Base-by-base conservation (phyloP, 108 stramenopile species). In the Nitzschia sp. region DNA sequence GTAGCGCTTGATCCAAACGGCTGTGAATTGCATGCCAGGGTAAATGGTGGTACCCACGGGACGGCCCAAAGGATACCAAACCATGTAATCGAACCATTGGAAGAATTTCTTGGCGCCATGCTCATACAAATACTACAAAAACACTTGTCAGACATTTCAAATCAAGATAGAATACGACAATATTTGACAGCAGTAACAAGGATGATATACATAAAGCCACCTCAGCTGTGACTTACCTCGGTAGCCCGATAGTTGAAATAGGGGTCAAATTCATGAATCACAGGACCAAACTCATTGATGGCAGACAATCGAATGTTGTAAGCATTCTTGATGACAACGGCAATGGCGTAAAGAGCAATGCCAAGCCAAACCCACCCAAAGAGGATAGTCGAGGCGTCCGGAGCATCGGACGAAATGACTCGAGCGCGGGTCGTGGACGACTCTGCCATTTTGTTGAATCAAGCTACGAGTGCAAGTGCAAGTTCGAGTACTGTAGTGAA, bases 221-320 rank as follows among this genome's bases (percentile, higher is more conserved):
- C 6, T 24, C 3, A 22, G 8, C 24, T 19, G 10, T 37, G 53
- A 68, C 82, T 70, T 61, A 88, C 87, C 76, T 96, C 96, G 15
- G 97, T 98, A 12, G 97, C 96, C 34, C 97, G 89, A 83, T 80
- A 94, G 63, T 95, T 93, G 74, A 95, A 95, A 67, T 93, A 93
- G 9, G 95, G 95, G 71, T 95, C 95, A 70, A 98, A 98, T 71
- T 99, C 98, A 69, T 99, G 98, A 83, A 99, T 99, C 46, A 99
- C 97, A 11, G 79, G 83, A 60, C 97, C 99, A 72, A 83, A 98
- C 25, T 92, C 90, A 9, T 89, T 56, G 63, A 97, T 95, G 57
- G 94, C 93, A 67, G 80, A 80, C 75, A 96, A 43, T 19, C 97
- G 94, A 73, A 97, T 95, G 9, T 57, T 42, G 67, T 90, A 97